A percentile compares a stretch with the other conserved stretches of the same genome.
These are phyloP conservation scores for Phaeosphaeria sp. DNA, from an alignment of 2,329 filamentous ascomycete species.

Conservation along the genomic window DNA sequence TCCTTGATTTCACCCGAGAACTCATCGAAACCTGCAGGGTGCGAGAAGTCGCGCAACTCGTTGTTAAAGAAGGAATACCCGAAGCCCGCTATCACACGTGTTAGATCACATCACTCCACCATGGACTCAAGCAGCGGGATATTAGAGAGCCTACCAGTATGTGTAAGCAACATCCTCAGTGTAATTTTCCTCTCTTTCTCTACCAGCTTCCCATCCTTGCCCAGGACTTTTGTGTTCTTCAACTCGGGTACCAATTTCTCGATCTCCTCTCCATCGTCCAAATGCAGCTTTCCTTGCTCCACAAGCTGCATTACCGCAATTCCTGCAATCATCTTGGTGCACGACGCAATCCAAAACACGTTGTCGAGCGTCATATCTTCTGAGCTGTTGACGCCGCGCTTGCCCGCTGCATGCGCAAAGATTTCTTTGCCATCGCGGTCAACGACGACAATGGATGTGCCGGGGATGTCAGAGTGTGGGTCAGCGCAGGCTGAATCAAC, in stretches of 20 bases:
- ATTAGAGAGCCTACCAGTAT: constrained; percentile 42
- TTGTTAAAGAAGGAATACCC: constrained; percentile 58
- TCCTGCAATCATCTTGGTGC: constrained; percentile 49
- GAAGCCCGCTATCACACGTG: constrained; percentile 47
- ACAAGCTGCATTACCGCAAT: constrained; percentile 44
- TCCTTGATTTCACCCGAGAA: constrained; percentile 62
- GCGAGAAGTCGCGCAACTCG: constrained; percentile 51
- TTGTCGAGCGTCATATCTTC: constrained; percentile 64
- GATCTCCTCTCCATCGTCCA: constrained; percentile 36
- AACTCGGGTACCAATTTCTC: constrained; percentile 40
- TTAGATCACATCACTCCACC: not conserved
- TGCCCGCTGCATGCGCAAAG: constrained; percentile 50
- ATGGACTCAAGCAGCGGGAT: not conserved
- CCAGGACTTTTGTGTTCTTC: constrained; percentile 46
- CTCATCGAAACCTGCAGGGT: constrained; percentile 63
- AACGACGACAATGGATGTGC: constrained; percentile 51
- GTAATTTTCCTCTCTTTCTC: constrained; percentile 55
- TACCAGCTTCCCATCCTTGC: constrained; percentile 41
- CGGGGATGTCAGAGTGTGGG: constrained; percentile 42
- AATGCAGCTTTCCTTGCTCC: constrained; percentile 35
- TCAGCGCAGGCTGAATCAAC: constrained; percentile 27
- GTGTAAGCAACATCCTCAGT: constrained; percentile 56
- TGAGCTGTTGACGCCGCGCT: constrained; percentile 42
- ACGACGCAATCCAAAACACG: constrained; percentile 64
- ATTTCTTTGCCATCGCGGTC: constrained; percentile 52